Evolutionary conservation across 2,329 filamentous ascomycete species (phyloP).

Genomic region (Fusarium pseudonygamai): DNA sequence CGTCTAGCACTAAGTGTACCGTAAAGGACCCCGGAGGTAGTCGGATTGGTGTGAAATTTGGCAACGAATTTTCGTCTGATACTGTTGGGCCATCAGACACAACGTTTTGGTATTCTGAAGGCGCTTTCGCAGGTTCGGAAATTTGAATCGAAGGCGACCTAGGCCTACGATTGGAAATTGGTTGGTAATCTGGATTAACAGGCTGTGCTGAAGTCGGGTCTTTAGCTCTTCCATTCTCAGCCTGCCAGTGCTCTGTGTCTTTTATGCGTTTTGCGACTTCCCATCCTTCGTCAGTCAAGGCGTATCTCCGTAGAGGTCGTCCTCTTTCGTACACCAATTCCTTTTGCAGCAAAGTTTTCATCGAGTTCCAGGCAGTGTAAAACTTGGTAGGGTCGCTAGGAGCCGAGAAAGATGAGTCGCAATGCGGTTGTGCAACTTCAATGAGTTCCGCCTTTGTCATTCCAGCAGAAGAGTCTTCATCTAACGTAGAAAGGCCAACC

Average conservation of each 20-base stretch:
- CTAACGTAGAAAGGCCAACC: slow-evolving; percentile 69
- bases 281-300: slow-evolving; percentile 80
- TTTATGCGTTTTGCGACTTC: slow-evolving; percentile 74
- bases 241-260: slow-evolving; percentile 55
- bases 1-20: slow-evolving; percentile 77
- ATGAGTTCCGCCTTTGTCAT: slow-evolving; percentile 76
- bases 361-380: slow-evolving; percentile 85
- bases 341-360: slow-evolving; percentile 78
- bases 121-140: slow-evolving; percentile 4
- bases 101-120: slow-evolving; percentile 49
- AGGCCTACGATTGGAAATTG: not conserved
- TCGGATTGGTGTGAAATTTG: slow-evolving; percentile 66
- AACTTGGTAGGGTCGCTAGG: slow-evolving; percentile 73
- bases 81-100: slow-evolving; percentile 52
- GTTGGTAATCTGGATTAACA: not conserved
- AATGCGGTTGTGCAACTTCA: slow-evolving; percentile 74
- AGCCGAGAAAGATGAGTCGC: slow-evolving; percentile 76
- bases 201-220: slow-evolving; percentile 8
- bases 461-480: slow-evolving; percentile 61
- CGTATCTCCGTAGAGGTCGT: slow-evolving; percentile 73
- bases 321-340: slow-evolving; percentile 78
- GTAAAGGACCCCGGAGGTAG: slow-evolving; percentile 74
- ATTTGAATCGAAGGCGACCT: slow-evolving; percentile 34
- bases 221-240: slow-evolving; percentile 34
- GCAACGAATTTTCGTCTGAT: slow-evolving; percentile 48